These are phyloP conservation scores for Curvularia verruculosa DNA, from an alignment of 2,329 filamentous ascomycete genomes.

Conservation along the genomic window DNA sequence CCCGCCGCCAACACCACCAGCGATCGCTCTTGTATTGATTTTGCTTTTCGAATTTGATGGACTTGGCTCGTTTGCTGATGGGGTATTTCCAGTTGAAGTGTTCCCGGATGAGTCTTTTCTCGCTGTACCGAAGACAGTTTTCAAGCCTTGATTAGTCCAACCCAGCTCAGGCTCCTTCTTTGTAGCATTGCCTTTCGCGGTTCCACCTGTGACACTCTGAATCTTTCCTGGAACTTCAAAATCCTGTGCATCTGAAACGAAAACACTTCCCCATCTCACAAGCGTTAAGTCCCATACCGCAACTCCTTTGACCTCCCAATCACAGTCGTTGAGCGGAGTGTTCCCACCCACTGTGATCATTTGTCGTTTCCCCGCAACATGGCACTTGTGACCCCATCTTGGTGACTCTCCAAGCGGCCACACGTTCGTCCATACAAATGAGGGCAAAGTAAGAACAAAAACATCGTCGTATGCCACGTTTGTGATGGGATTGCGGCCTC, in stretches of 20 bases:
- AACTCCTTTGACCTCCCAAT: not conserved
- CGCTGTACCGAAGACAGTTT: not conserved
- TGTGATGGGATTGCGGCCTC: slow-evolving; percentile 51
- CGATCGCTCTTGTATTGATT: not conserved
- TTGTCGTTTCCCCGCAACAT: slow-evolving; percentile 47
- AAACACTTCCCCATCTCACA: not conserved
- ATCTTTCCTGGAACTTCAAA: not conserved
- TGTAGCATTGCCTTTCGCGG: not conserved
- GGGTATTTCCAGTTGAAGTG: not conserved
- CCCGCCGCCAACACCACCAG: not conserved
- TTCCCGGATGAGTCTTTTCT: not conserved
- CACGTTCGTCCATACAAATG: slow-evolving; percentile 54
- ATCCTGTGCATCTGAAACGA: not conserved
- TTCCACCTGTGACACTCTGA: not conserved
- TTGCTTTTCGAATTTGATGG: not conserved
- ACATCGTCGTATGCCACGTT: slow-evolving; percentile 49
- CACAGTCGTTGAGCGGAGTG: not conserved
- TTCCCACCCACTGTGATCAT: slow-evolving; percentile 53
- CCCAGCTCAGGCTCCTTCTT: not conserved
- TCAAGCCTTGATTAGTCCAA: not conserved
- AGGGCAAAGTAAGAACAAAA: slow-evolving; percentile 54
- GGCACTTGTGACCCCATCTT: slow-evolving; percentile 52
- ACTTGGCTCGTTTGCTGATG: not conserved
- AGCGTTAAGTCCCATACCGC: not conserved
- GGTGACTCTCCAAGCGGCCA: slow-evolving; percentile 44